A percentile compares a stretch with the other conserved stretches of the same genome.
Evolutionary conservation across 1,139 yeast species (phyloP).

Genomic region (Candida glucosophila): DNA sequence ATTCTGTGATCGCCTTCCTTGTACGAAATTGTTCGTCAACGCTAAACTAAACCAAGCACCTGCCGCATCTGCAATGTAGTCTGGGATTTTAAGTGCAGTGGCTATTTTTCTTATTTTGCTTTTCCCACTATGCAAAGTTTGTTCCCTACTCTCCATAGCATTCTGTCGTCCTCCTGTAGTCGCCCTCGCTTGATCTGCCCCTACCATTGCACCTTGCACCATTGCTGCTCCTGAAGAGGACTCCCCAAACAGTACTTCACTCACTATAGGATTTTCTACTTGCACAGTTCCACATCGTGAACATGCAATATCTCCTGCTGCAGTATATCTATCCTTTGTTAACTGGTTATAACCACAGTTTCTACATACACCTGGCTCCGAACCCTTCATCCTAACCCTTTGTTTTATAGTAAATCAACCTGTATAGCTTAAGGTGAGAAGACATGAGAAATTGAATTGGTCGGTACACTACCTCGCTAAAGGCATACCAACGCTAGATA

Average conservation of each 20-base stretch:
- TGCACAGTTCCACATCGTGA: constrained; percentile 75
- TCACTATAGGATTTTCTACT: constrained; percentile 89
- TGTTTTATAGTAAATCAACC: too few species aligned
- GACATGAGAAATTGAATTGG: too few species aligned
- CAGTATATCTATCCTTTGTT: constrained; percentile 32
- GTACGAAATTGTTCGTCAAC: constrained; percentile 78
- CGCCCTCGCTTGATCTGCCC: constrained; percentile 80
- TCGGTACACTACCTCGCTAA: too few species aligned
- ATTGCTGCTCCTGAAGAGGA: constrained; percentile 89
- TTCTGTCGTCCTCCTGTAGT: constrained; percentile 55
- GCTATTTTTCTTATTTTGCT: constrained; percentile 76
- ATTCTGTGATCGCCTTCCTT: constrained; percentile 90
- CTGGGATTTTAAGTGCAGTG: constrained; percentile 68
- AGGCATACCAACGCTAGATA: too few species aligned
- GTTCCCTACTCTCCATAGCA: constrained; percentile 79
- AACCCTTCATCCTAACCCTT: constrained; percentile 7
- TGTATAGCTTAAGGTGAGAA: too few species aligned
- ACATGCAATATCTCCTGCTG: constrained; percentile 76
- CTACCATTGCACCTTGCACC: constrained; percentile 90
- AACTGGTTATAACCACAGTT: constrained; percentile 27
- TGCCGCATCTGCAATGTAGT: constrained; percentile 78
- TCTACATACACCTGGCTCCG: constrained; percentile 16
- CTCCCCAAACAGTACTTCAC: constrained; percentile 93
- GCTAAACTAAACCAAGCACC: constrained; percentile 86
- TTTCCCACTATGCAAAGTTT: constrained; percentile 76